Conservation (phyloP, 768 basidiomycete species). For the Tephrocybe sp. region DNA sequence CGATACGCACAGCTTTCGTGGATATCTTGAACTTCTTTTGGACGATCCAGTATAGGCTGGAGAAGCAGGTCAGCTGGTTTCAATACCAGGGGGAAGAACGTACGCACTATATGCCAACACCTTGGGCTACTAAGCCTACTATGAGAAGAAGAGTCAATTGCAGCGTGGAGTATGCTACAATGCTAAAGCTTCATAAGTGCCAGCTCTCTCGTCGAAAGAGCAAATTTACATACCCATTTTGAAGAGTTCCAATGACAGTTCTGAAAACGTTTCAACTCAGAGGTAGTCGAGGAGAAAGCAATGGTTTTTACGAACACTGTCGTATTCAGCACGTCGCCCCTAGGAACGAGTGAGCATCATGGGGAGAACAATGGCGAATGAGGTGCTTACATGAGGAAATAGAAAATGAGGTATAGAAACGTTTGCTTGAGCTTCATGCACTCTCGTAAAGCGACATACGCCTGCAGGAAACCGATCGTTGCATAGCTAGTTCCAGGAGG, state of each 20-base stretch:
- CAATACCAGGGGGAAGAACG: neutral
- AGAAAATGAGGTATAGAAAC: constrained; percentile 71
- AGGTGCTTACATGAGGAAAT: constrained; percentile 64
- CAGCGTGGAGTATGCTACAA: constrained; percentile 71
- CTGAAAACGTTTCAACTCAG: neutral
- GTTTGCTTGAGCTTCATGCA: constrained; percentile 70
- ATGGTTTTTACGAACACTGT: constrained; percentile 47
- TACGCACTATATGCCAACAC: constrained; percentile 63
- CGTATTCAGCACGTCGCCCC: constrained; percentile 76
- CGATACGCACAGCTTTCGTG: constrained; percentile 53
- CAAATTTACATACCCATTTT: too few relatives aligned
- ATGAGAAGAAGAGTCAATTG: constrained; percentile 65
- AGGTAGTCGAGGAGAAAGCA: neutral
- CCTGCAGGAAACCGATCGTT: constrained; percentile 69
- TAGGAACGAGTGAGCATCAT: constrained; percentile 19
- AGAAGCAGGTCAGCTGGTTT: neutral
- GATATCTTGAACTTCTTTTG: constrained; percentile 62
- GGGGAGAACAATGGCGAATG: neutral
- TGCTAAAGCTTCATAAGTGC: constrained; percentile 30
- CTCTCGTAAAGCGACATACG: constrained; percentile 58
- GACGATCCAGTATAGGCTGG: constrained; percentile 63
- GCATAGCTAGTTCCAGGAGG: constrained; percentile 53
- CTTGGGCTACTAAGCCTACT: constrained; percentile 65
- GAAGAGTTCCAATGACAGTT: neutral
- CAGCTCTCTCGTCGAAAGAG: neutral